phyloP scores from a whole-genome alignment of 495 filamentous ascomycete species.

The Penicillium simplicissimum region DNA sequence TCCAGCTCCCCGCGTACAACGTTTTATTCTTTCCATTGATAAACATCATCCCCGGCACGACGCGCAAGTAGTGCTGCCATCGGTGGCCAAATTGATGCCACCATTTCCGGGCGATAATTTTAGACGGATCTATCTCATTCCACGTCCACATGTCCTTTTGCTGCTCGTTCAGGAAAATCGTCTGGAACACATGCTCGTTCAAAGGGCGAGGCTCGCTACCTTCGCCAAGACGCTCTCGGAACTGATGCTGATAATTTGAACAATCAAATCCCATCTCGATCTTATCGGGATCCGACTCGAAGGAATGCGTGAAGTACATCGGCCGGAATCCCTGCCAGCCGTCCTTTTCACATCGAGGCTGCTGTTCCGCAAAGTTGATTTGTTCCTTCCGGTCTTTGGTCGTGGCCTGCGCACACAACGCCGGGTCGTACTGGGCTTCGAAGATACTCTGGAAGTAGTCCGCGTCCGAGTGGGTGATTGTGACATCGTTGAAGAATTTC shows the following conservation, averaged over 20 bases:
- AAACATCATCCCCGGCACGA: constrained; percentile 79
- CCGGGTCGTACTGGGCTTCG: constrained; percentile 63
- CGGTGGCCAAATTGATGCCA: constrained; percentile 86
- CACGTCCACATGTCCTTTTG: constrained; percentile 68
- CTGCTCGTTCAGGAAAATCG: constrained; percentile 76
- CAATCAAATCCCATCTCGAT: constrained; percentile 90
- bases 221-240: constrained; percentile 52
- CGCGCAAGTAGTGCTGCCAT: constrained; percentile 77
- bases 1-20: constrained; percentile 73
- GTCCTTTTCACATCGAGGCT: constrained; percentile 34
- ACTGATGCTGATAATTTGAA: constrained; percentile 83
- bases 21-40: constrained; percentile 72
- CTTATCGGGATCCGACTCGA: constrained; percentile 60
- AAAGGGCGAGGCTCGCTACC: constrained; percentile 43
- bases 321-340: constrained; percentile 60
- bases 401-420: constrained; percentile 51
- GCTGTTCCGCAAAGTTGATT: constrained; percentile 53
- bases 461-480: constrained; percentile 77
- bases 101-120: constrained; percentile 73
- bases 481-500: constrained; percentile 82
- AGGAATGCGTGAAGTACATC: constrained; percentile 82
- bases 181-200: constrained; percentile 75
- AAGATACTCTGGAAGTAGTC: constrained; percentile 75
- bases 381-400: constrained; percentile 49
- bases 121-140: constrained; percentile 65